Conservation (phyloP, 2,329 filamentous ascomycete genomes). For the Botrytis byssoidea region DNA sequence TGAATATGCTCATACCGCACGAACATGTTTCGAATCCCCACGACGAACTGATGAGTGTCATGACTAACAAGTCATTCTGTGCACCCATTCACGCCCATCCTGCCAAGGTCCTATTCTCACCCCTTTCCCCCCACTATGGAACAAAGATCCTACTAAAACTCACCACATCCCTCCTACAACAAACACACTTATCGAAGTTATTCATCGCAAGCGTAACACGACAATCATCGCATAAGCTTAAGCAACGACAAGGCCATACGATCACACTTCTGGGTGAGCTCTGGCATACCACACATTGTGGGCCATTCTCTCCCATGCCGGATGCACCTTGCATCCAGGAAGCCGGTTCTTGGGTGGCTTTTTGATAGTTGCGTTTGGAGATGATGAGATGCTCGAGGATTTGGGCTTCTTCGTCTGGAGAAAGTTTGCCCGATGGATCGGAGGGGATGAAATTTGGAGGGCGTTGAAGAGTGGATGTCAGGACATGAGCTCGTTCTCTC, state of each 20-base stretch:
- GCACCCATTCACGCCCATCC: neutral
- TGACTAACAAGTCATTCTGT: neutral
- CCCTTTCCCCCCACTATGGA: conserved; percentile 45
- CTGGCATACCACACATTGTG: conserved; percentile 93
- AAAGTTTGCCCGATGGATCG: conserved; percentile 45
- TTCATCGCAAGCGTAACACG: conserved; percentile 91
- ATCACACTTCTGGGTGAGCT: conserved; percentile 81
- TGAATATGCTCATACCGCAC: neutral
- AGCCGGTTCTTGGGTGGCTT: conserved; percentile 31
- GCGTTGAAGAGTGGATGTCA: conserved; percentile 50
- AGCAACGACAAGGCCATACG: conserved; percentile 93
- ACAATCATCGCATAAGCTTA: conserved; percentile 94
- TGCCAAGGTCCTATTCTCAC: neutral
- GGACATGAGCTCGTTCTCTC: conserved; percentile 66
- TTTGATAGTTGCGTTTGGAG: conserved; percentile 32
- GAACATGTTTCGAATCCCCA: neutral
- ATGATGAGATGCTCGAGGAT: conserved; percentile 61
- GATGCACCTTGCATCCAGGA: conserved; percentile 70
- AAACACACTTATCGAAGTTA: conserved; percentile 95
- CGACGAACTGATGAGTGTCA: neutral
- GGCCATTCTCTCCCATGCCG: conserved; percentile 70
- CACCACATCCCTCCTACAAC: conserved; percentile 81
- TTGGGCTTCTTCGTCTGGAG: conserved; percentile 58
- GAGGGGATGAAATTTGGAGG: conserved; percentile 37
- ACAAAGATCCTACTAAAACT: conserved; percentile 93